Base-by-base conservation (phyloP, 768 basidiomycete species). In the Xanthoconium purpureum region DNA sequence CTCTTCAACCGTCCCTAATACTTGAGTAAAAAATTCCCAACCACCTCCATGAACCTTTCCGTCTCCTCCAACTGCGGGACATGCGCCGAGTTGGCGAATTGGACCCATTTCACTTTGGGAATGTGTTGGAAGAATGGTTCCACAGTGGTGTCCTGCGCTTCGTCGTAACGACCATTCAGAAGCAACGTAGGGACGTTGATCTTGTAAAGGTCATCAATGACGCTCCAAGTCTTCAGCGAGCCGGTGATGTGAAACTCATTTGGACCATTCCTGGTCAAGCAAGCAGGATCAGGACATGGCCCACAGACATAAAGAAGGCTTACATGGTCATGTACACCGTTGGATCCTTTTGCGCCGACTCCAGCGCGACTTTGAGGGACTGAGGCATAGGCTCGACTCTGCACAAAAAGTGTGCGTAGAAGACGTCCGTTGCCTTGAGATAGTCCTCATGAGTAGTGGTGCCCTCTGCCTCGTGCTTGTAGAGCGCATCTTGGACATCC, bases 261-360 rank as follows among this genome's bases (percentile, higher is more conserved):
- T 15, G 73, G 74, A n/a, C 77, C 75, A n/a, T 69, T 68, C 74
- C 76, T 79, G 50, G 8, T 24, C 14, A 40, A 37, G 47, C 24
- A 24, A 24, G 9, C 48, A 52, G 48, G 53, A 47, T 55, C 42
- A 57, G 29, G 33, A 24, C 35, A 43, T 15, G 5, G 12, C 47
- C 35, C n/a, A 56, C 35, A 9, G 4, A 47, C 20, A 37, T 4
- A 35, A 14, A 10, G 12, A 32, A 48, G 30, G 63, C 76, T 42
- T 44, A 80, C 82, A 84, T 80, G 3, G 77, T 77, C 38, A 63
- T 54, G 49, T 77, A 77, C 6, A 82, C 80, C 0, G 81, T 83
- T 5, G 77, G 70, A 51, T 83, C 81, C 39, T 75, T 70, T 7
- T 73, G 74, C 7, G 75, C 45, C 57, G 62, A 66, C 18, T 55